Base-by-base conservation (phyloP, 2,329 filamentous ascomycete species). In the Penicillium sclerotiorum region DNA sequence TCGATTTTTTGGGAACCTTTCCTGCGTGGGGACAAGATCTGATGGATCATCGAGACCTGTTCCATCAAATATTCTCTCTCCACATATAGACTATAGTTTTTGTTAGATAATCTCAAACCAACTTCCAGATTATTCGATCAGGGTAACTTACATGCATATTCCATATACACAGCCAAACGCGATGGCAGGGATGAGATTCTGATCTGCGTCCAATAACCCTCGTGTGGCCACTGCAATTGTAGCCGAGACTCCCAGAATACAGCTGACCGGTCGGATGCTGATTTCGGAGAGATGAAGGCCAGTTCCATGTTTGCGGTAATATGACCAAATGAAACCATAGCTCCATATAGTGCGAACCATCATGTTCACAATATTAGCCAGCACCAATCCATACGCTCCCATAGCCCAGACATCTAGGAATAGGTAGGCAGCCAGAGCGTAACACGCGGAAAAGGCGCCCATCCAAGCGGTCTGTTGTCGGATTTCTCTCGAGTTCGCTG, bases 281-380 rank as follows among this genome's bases (percentile, higher is more conserved):
- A 83, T 59, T 5, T 68, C 69, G 5, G 62, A 44, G 32, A 80
- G 53, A 32, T 65, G 61, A 22, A 85, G 73, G 4, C 58, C 57
- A 7, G 68, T 69, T 2, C 73, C 76, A 36, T 80, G 73, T 13
- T 64, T 65, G 5, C 49, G 61, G 52, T 95, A 85, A 67, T 85
- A 95, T 0, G 68, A 59, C 27, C 69, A 73, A 49, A 96, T 88
- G 65, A 96, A 99, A 37, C 68, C 64, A 15, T 75, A 72, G 63
- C 91, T 94, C 89, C 91, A 99, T 7, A 83, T 53, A 49, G 95
- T 95, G 53, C 94, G 83, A 61, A 93, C 83, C 0, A 75, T 73
- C 92, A 99, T 96, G 67, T 96, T 97, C 61, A 96, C 83, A 38
- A 83, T 85, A 68, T 97, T 99, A 44, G 92, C 92, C 58, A 83